Base-by-base conservation (phyloP, 345 rosid genomes). In the Balakata baccata region DNA sequence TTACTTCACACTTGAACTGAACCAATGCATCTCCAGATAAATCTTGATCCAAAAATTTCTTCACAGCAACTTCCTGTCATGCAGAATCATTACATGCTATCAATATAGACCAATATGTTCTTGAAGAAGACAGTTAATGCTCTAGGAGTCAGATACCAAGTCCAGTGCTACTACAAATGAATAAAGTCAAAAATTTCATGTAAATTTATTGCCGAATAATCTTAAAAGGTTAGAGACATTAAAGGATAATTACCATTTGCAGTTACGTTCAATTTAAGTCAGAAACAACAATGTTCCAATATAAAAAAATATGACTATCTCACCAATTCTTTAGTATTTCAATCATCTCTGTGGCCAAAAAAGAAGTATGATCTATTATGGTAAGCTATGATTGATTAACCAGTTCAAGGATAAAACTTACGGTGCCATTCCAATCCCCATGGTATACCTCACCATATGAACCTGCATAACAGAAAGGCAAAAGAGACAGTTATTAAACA, bases 21-120 rank as follows among this genome's bases (percentile, higher is more conserved):
- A 85, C 78, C 87, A 94, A 81, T 72, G 93, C 93, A 79, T 90
- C 98, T 47, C 97, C 98, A 6, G 97, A 86, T 81, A 94, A 86
- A 83, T 87, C 98, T 84, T 92, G 98, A 74, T 89, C 90, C 83
- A 92, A 65, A 71, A 94, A 94, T 83, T 90, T 92, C 86, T 92
- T 94, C 79, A 92, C 98, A 73, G 97, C 99, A 87, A 95, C 99
- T 86, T 95, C 99, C 99, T 92, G 86, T 61, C 76, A 84, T 29
- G 64, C 69, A 75, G 79, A 70, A 73, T 20, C 75, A 43, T 49
- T 57, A 20, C 38, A 61, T 37, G 43, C 65, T 22, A 41, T n/a
- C 71, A 74, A 62, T 29, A 52, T 7, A 50, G 59, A 67, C 18
- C 59, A 62, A 43, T 10, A 70, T 16, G 53, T 18, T 29, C 52